Base-by-base conservation (phyloP, 371 early-diverging fungal genomes). In the Mortierella sp. region DNA sequence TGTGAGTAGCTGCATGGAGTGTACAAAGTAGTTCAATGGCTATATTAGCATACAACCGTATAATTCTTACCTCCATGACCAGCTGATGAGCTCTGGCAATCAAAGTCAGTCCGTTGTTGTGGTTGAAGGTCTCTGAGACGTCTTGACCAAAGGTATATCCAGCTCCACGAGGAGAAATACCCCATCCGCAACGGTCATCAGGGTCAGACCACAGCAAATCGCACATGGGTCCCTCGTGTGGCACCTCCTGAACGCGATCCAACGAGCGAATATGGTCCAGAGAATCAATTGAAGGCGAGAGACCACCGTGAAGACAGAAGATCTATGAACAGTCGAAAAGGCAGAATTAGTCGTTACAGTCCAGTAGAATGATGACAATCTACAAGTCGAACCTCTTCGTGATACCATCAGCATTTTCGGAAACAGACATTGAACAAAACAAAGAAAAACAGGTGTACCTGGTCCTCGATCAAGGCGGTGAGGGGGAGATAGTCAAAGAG, bases 41-140 rank as follows among this genome's bases (percentile, higher is more conserved):
- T 53, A 54, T 13, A 24, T 26, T 10, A 34, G 34, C 16, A 16
- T 8, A 31, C 16, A 31, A 8, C 4, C 6, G 5, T 34, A 6
- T 43, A 10, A n/a, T 21, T 0, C 5, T 71, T 82, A 78, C 82
- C 82, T 98, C 99, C 99, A 96, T 99, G 88, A 99, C 99, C 69
- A 99, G 93, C 92, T 99, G 99, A 93, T 99, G 99, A 40, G 99
- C 99, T 82, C 99, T 92, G 53, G 99, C 98, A 89, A 99, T 98
- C 73, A 99, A 92, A 16, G 96, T 96, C 67, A 99, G 89, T 21
- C 98, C 98, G 90, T 99, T 99, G 90, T 95, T 98, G 88, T 98
- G 96, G 91, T 98, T 97, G 85, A 99, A 99, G 79, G 97, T 81
- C 86, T 96, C 95, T 21, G 96, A 94, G 72, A 98, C 95, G 89